Base-by-base conservation (phyloP, 768 basidiomycete species). In the Scleroderma citrinum region DNA sequence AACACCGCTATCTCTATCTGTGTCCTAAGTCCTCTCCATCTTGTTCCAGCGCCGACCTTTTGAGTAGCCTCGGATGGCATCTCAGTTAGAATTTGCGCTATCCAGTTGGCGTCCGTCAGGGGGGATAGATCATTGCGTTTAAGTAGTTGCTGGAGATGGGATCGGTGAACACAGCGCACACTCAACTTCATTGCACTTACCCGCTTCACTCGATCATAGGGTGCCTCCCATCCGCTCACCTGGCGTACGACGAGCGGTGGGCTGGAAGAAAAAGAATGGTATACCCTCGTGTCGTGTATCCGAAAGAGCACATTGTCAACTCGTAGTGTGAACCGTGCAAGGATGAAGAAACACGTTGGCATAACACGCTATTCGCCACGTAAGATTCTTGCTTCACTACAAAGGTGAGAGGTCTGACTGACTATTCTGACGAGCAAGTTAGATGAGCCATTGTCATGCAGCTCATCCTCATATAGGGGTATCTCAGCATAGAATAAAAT, bases 401-500 rank as follows among this genome's bases (percentile, higher is more conserved):
- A 19, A 6, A 24, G 21, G 13, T 8, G 2, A 17, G 13, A 2
- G 11, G 17, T 21, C 32, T 3, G 26, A 77, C 90, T 68, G 63
- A 97, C 94, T 50, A 97, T 91, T 59, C 93, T 76, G 40, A 92
- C 85, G 23, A 92, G 76, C 2, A 92, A 66, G 26, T 82, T 78
- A 1, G 93, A 93, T 6, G 90, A 82, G 0, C 96, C 96, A 61
- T 98, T 97, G 62, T 99, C 96, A 61, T 97, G 93, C 39, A 98
- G 73, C 65, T 99, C 96, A 64, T 97, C 93, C 61, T 99, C 95
- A 62, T 89, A 98, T 5, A 98, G 70, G 0, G 92, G 89, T 1
- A 97, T 81, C 59, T 98, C 94, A 7, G 95, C 92, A 61, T 95
- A 98, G 68, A 95, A 99, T n/a, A 97, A 72, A 56, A 98, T 98